phyloP scores from a whole-genome alignment of 1,139 yeast genomes.

The Trichomonascaceae sp. region DNA sequence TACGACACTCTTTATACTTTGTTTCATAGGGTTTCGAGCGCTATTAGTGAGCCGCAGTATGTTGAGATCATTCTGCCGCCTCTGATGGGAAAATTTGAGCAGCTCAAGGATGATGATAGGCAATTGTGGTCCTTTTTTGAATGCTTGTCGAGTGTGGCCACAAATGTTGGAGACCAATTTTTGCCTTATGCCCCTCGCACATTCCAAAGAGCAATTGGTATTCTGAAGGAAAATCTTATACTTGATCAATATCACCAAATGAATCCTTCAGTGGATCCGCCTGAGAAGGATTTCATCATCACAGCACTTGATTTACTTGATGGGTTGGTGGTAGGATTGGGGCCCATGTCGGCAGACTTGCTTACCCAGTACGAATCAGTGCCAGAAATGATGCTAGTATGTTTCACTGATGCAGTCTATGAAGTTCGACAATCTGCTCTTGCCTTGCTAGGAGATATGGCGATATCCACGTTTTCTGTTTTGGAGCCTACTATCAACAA shows the following conservation, averaged over 20 bases:
- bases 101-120: conserved; percentile 65
- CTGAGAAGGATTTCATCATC: conserved; percentile 86
- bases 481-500: conserved; percentile 52
- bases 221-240: conserved; percentile 62
- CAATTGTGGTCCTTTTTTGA: conserved; percentile 90
- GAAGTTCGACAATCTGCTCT: conserved; percentile 92
- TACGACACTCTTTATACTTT: conserved; percentile 93
- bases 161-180: conserved; percentile 75
- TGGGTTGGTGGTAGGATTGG: conserved; percentile 87
- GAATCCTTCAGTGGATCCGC: conserved; percentile 66
- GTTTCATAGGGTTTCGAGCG: conserved; percentile 60
- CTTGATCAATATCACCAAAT: conserved; percentile 58
- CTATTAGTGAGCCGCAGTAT: conserved; percentile 50
- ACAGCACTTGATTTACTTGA: conserved; percentile 86
- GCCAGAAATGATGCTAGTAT: conserved; percentile 58
- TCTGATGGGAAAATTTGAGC: conserved; percentile 71
- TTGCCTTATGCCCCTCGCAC: conserved; percentile 88
- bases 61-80: conserved; percentile 70
- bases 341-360: conserved; percentile 54
- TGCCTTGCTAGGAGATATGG: conserved; percentile 86
- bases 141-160: conserved; percentile 88
- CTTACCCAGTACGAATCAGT: conserved; percentile 41
- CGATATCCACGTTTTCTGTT: conserved; percentile 55
- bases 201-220: conserved; percentile 70
- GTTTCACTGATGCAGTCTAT: conserved; percentile 68